Conservation (phyloP, 352 stramenopile species). For the Phytophthora meadii region DNA sequence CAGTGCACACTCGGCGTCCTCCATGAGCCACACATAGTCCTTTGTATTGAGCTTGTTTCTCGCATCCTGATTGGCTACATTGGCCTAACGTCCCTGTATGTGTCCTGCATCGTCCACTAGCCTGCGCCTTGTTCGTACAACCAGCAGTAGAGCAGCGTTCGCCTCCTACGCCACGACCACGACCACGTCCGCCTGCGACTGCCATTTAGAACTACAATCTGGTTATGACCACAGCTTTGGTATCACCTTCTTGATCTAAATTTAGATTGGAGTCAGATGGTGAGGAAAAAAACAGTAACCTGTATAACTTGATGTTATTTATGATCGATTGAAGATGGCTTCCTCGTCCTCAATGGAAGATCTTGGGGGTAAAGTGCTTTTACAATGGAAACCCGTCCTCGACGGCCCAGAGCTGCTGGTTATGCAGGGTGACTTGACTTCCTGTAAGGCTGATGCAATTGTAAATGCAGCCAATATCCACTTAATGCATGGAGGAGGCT, state of each 20-base stretch:
- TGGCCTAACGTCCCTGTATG: constrained; percentile 22
- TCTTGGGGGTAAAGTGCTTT: constrained; percentile 18
- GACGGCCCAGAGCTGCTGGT: constrained; percentile 35
- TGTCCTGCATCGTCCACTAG: constrained; percentile 15
- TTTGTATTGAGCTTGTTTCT: constrained; percentile 29
- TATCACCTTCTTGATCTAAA: not conserved
- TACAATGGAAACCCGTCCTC: constrained; percentile 15
- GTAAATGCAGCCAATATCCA: constrained; percentile 51
- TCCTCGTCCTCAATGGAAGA: not conserved
- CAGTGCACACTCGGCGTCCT: constrained; percentile 15
- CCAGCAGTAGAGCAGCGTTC: constrained; percentile 15
- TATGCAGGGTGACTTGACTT: constrained; percentile 50
- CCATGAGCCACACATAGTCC: constrained; percentile 27
- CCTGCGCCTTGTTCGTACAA: constrained; percentile 27
- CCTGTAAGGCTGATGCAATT: constrained; percentile 45
- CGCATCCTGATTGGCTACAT: constrained; percentile 18
- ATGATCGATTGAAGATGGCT: not conserved
- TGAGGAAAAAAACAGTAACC: not conserved
- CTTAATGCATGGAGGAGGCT: constrained; percentile 45
- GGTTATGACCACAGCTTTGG: not conserved
- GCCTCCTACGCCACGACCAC: constrained; percentile 10
- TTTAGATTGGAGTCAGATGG: constrained; percentile 3
- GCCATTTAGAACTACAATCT: not conserved
- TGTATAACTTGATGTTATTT: too few species aligned
- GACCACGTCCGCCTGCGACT: not conserved